These are phyloP conservation scores for Gaeumannomyces sp. DNA, from an alignment of 2,329 filamentous ascomycete genomes.

Conservation along the genomic window DNA sequence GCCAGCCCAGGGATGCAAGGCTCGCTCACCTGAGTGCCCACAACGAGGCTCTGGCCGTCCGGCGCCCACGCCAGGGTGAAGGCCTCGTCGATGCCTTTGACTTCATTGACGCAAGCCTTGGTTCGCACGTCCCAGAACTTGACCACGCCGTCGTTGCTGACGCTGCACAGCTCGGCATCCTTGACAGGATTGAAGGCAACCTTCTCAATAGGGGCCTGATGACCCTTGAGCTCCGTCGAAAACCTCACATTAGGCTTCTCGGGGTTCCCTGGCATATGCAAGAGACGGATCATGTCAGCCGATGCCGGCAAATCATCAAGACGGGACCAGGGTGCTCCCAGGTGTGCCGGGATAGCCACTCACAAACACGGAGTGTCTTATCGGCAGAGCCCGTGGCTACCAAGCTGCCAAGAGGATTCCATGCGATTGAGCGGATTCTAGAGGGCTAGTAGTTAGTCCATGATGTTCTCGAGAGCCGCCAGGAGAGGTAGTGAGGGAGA, in stretches of 20 bases:
- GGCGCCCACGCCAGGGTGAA: conserved; percentile 71
- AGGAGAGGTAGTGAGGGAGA: not conserved
- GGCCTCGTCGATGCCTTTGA: conserved; percentile 59
- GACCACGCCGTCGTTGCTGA: conserved; percentile 66
- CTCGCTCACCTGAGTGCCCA: conserved; percentile 60
- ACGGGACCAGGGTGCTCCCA: not conserved
- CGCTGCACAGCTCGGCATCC: conserved; percentile 70
- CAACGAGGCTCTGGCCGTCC: conserved; percentile 61
- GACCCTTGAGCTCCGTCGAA: conserved; percentile 68
- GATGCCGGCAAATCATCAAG: not conserved
- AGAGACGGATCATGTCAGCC: conserved; percentile 1
- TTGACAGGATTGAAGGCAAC: conserved; percentile 73
- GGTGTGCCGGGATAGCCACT: conserved; percentile 22
- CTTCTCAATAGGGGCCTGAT: conserved; percentile 61
- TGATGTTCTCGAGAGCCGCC: not conserved
- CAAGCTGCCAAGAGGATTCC: conserved; percentile 79
- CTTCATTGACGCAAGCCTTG: conserved; percentile 63
- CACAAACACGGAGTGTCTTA: conserved; percentile 67
- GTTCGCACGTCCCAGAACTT: conserved; percentile 77
- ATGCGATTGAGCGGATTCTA: conserved; percentile 74
- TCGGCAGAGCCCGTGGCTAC: conserved; percentile 76
- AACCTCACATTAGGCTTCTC: conserved; percentile 68
- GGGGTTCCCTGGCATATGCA: conserved; percentile 54
- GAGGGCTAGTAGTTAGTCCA: not conserved
- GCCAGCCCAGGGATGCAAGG: not conserved